Evolutionary conservation across 1,284 basidiomycete species (phyloP).

Genomic region (Gomphus sp.): DNA sequence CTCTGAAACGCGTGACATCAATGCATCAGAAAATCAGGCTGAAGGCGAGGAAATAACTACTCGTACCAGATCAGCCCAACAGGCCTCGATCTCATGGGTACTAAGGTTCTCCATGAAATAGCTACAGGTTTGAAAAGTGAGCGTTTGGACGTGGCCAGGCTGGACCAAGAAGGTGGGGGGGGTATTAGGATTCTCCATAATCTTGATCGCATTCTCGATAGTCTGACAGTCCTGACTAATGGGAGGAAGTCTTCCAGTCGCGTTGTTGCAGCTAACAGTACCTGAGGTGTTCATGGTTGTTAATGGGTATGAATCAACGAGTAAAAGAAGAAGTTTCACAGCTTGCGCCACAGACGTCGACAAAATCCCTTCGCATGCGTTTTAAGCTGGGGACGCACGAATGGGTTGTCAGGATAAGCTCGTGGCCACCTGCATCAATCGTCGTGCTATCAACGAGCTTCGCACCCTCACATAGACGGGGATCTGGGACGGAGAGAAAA

Average conservation of each 20-base stretch:
- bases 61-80: slow-evolving; percentile 1
- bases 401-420: not conserved
- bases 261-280: slow-evolving; percentile 3
- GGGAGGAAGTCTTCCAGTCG: slow-evolving; percentile 2
- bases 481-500: not conserved
- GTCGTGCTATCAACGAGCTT: not conserved
- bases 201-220: not conserved
- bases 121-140: slow-evolving; percentile 6
- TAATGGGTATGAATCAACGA: not conserved
- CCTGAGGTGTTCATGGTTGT: not conserved
- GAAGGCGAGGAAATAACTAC: not conserved
- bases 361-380: not conserved
- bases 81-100: not conserved
- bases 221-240: slow-evolving; percentile 5
- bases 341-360: not conserved
- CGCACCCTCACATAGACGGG: not conserved
- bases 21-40: not conserved
- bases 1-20: not conserved
- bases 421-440: not conserved
- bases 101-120: slow-evolving; percentile 4
- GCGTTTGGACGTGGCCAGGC: not conserved
- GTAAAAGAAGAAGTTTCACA: not conserved
- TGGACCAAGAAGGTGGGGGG: not conserved
- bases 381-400: not conserved
- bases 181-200: not conserved